Evolutionary conservation across 2,329 filamentous ascomycete species (phyloP).

Genomic region (Corinectria fuckeliana): DNA sequence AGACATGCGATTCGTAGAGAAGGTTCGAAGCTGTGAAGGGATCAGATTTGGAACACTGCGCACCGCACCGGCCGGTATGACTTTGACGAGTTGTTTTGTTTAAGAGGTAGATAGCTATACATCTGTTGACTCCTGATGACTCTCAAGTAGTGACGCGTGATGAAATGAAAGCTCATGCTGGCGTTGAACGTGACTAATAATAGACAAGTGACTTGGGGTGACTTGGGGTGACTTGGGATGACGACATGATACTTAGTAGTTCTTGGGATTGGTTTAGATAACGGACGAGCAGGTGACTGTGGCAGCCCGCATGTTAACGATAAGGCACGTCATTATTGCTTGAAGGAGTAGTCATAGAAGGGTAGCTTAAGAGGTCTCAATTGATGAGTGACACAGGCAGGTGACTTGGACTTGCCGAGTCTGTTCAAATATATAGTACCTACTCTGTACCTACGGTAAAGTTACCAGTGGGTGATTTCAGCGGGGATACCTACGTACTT

Average conservation of each 20-base stretch:
- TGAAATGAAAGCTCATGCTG: constrained; percentile 24
- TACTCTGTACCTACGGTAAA: too few species aligned
- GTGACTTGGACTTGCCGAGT: constrained; percentile 6
- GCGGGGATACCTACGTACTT: background rate
- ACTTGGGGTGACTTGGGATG: constrained; percentile 24
- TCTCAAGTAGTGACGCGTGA: constrained; percentile 22
- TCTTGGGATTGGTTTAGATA: background rate
- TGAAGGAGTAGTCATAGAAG: background rate
- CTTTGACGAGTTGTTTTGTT: too few species aligned
- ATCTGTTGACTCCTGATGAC: background rate
- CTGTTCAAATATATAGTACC: too few species aligned
- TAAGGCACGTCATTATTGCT: background rate
- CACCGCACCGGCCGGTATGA: too few species aligned
- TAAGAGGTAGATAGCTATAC: background rate
- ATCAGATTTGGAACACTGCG: background rate
- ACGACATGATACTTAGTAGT: constrained; percentile 20
- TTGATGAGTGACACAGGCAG: constrained; percentile 9
- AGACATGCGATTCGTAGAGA: background rate
- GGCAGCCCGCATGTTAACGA: background rate
- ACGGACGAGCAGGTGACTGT: constrained; percentile 13
- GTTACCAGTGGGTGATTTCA: background rate
- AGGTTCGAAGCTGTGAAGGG: background rate
- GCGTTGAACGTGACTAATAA: constrained; percentile 29
- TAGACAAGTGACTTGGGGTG: constrained; percentile 11
- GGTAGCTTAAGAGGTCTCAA: background rate